phyloP scores from a whole-genome alignment of 139 green algal genomes.

The Tetradesmus obliquus region DNA sequence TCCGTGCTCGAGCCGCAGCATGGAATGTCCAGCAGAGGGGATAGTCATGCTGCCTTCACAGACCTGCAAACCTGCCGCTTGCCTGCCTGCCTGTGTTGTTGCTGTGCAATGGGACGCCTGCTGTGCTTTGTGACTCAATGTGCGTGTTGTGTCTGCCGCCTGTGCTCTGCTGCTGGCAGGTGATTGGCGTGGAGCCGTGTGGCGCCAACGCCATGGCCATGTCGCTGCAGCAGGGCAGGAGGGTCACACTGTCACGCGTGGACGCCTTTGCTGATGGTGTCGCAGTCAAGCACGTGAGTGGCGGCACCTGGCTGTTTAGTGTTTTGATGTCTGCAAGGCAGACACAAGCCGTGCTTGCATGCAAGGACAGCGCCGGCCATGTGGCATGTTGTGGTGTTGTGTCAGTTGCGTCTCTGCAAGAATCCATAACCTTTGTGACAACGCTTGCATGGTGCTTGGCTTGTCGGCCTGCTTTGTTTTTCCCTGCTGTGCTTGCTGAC shows the following conservation, averaged over 20 bases:
- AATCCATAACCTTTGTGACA: too few relatives aligned
- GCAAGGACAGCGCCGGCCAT: not conserved
- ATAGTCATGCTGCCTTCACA: too few relatives aligned
- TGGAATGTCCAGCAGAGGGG: not conserved
- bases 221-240: conserved; percentile 74
- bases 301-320: not conserved
- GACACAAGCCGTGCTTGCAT: too few relatives aligned
- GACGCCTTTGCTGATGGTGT: conserved; percentile 97
- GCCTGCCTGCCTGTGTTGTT: not conserved
- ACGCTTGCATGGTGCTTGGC: too few relatives aligned
- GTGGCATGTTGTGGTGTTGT: not conserved
- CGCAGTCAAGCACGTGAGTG: conserved; percentile 84
- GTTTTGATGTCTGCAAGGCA: not conserved
- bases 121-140: not conserved
- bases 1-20: not conserved
- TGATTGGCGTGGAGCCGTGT: conserved; percentile 95
- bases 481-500: too few relatives aligned
- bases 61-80: too few relatives aligned
- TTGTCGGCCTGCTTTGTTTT: too few relatives aligned
- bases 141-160: not conserved
- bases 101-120: not conserved
- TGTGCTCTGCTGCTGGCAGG: conserved; percentile 41
- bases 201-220: conserved; percentile 97
- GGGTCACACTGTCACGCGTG: conserved; percentile 82
- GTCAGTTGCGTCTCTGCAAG: not conserved